Evolutionary conservation across 1,284 basidiomycete genomes (phyloP), one percentile per base, ranked within the genome.

Genomic region (Lignosus rhinocerotis): DNA sequence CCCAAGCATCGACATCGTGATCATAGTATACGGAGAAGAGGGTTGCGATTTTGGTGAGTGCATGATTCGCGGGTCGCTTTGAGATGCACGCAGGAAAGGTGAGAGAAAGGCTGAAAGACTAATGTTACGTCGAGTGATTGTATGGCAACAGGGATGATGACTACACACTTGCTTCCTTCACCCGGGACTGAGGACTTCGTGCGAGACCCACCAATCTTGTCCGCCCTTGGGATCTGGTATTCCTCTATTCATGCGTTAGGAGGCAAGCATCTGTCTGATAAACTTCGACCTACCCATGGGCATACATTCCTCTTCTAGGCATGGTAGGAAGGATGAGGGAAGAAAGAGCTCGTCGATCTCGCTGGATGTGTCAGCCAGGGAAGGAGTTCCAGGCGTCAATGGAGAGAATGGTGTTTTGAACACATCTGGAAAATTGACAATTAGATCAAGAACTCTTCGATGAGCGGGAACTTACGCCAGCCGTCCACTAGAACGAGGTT

Each of bases 401-500:
- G 75, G 66, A 2, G 64, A 68, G 2, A 62, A 65, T n/a, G 60
- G 60, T 1, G 49, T 51, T n/a, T 59, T 52, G 48, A 57, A 58
- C 2, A 62, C 55, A 33, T 57, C 66, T 69, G 38, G 14, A 25
- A 25, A 25, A 25, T 25, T 25, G 4, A 25, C 25, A 25, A 25
- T 25, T 25, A 25, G 25, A 25, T 25, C 25, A 25, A 25, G 4
- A 25, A 25, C 25, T 25, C 25, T 25, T 25, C 25, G 2, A 19
- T 11, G 10, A 10, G 21, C 42, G n/a, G n/a, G 5, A 39, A 63
- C 68, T 39, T 66, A 87, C 86, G 67, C 84, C 84, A 85, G 17
- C 85, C 86, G 66, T 82, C 75, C 2, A 86, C 77, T 32, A 85
- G 66, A 6, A 76, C 71, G 75, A 88, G 79, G 67, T 83, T 81